Conservation (phyloP, 495 filamentous ascomycete species). For the Glarea lozoyensis region DNA sequence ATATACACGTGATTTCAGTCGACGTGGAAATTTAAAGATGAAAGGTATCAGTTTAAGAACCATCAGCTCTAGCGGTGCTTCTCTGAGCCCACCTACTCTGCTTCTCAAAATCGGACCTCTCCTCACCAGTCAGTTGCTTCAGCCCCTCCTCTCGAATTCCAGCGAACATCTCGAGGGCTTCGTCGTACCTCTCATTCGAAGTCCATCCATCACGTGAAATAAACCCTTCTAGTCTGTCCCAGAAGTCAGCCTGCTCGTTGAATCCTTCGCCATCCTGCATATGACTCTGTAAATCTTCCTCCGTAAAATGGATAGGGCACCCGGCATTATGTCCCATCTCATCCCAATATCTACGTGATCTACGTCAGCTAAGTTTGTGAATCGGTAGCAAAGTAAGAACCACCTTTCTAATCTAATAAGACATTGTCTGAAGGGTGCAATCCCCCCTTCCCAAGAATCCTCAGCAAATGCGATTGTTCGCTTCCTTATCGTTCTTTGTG, state of each 20-base stretch:
- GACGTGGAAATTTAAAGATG: too few species aligned
- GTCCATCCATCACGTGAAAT: conserved; percentile 16
- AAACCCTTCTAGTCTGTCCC: conserved; percentile 10
- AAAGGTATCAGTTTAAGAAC: too few species aligned
- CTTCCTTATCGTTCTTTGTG: conserved; percentile 23
- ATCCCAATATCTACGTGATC: conserved; percentile 1
- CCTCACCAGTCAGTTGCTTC: conserved; percentile 8
- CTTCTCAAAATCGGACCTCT: conserved; percentile 11
- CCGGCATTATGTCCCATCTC: neutral
- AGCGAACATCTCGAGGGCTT: conserved; percentile 16
- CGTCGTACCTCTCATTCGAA: conserved; percentile 13
- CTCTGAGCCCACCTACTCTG: conserved; percentile 15
- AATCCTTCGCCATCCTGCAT: conserved; percentile 9
- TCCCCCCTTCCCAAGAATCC: conserved; percentile 28
- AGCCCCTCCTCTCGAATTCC: conserved; percentile 13
- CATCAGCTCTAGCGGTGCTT: too few species aligned
- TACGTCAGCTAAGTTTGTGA: neutral
- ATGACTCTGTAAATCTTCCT: conserved; percentile 21
- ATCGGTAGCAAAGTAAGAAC: neutral
- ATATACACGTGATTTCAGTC: too few species aligned
- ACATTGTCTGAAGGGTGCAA: conserved; percentile 24
- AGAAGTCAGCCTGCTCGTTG: conserved; percentile 19
- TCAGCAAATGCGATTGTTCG: conserved; percentile 20
- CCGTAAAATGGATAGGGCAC: conserved; percentile 22
- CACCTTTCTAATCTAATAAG: conserved; percentile 14